phyloP scores from a whole-genome alignment of 352 stramenopile species.

The Globisporangium okanoganense region DNA sequence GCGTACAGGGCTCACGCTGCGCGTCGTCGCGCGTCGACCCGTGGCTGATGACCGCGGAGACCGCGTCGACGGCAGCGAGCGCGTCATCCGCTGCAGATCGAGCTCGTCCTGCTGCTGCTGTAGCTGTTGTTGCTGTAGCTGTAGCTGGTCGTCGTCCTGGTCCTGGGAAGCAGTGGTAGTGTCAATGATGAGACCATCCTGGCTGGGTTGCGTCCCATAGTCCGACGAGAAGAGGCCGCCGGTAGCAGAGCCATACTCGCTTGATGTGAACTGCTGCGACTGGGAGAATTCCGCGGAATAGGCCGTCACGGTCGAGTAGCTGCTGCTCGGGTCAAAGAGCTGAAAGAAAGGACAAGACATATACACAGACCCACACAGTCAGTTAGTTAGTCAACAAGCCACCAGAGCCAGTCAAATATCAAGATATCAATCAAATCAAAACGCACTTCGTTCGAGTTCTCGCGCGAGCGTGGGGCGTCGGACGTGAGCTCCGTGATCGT shows the following conservation, averaged over 20 bases:
- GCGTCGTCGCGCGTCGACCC: slow-evolving; percentile 28
- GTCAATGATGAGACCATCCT: neutral
- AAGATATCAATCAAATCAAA: neutral
- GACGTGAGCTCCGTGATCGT: slow-evolving; percentile 79
- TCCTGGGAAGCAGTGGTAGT: neutral
- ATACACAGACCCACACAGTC: slow-evolving; percentile 9
- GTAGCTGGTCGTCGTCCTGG: neutral
- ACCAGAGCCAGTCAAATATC: neutral
- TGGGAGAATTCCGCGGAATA: slow-evolving; percentile 11
- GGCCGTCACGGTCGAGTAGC: slow-evolving; percentile 6
- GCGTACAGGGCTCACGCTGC: slow-evolving; percentile 44
- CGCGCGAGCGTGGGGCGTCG: slow-evolving; percentile 50
- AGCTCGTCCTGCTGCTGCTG: neutral
- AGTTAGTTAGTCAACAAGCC: neutral
- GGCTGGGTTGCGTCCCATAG: neutral
- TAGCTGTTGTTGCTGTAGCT: neutral
- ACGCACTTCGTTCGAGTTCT: slow-evolving; percentile 53
- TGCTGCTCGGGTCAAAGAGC: slow-evolving; percentile 10
- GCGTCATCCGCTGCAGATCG: slow-evolving; percentile 23
- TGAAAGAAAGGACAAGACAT: slow-evolving; percentile 13
- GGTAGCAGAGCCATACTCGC: neutral
- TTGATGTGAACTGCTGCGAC: slow-evolving; percentile 6
- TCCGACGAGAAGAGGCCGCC: neutral
- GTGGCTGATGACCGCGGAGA: slow-evolving; percentile 16
- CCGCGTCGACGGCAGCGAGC: slow-evolving; percentile 36